Percentiles rank a stretch among this genome's conserved stretches.
phyloP scores from a whole-genome alignment of 768 basidiomycete species.

The Macrocybe gigantea region DNA sequence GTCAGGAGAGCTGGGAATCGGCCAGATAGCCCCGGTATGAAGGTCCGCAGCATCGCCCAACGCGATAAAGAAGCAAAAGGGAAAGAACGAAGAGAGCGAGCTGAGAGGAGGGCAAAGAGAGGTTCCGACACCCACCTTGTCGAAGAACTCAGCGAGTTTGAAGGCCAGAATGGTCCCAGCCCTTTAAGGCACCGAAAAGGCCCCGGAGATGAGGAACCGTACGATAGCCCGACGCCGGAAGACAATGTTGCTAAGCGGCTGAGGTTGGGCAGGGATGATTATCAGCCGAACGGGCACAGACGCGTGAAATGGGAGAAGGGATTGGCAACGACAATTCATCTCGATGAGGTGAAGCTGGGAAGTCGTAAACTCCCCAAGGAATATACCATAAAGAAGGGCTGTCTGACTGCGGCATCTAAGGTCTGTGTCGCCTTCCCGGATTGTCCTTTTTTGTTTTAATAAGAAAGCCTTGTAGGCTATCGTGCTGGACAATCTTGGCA shows the following conservation, averaged over 20 bases:
- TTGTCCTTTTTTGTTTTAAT: neutral
- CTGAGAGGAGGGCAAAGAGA: conserved; percentile 51
- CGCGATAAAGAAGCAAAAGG: conserved; percentile 60
- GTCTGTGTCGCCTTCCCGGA: conserved; percentile 26
- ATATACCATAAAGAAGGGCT: conserved; percentile 47
- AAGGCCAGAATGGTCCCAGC: conserved; percentile 12
- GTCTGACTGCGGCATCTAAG: conserved; percentile 63
- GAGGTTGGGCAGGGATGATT: conserved; percentile 32
- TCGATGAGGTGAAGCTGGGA: conserved; percentile 59
- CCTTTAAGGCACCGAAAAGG: conserved; percentile 47
- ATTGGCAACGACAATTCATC: conserved; percentile 51
- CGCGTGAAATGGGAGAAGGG: conserved; percentile 78
- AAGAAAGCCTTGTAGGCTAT: conserved; percentile 34
- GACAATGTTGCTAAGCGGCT: conserved; percentile 18
- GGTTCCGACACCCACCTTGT: conserved; percentile 13
- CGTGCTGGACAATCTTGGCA: conserved; percentile 67
- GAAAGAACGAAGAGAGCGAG: conserved; percentile 49
- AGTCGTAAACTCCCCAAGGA: conserved; percentile 37
- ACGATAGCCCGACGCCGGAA: conserved; percentile 49
- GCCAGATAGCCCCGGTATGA: conserved; percentile 77
- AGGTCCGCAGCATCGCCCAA: conserved; percentile 62
- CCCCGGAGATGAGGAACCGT: conserved; percentile 80
- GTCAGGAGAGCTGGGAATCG: conserved; percentile 62
- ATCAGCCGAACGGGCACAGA: conserved; percentile 24
- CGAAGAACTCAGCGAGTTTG: conserved; percentile 23